Conservation (phyloP, 2,329 filamentous ascomycete species). For the Exophiala bonariae region DNA sequence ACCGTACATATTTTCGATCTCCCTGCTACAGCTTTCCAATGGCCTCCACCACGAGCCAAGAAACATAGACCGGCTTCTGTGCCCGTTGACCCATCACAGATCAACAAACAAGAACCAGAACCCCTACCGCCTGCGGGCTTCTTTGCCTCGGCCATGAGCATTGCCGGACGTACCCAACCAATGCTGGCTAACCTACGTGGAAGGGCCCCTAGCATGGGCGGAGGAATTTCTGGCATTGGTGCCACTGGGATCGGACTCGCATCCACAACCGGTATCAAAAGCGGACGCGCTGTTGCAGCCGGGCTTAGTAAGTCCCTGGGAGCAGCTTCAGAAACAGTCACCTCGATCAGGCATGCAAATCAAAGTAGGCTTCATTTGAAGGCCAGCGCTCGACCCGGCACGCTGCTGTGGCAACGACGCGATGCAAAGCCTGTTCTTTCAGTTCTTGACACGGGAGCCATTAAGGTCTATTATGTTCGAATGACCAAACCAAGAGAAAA, state of each 20-base stretch:
- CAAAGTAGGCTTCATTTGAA: constrained; percentile 49
- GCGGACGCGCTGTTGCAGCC: constrained; percentile 49
- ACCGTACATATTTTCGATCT: constrained; percentile 92
- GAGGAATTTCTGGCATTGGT: constrained; percentile 43
- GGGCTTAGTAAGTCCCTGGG: constrained; percentile 52
- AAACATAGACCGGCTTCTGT: constrained; percentile 43
- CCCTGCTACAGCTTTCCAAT: constrained; percentile 77
- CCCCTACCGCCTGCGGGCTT: constrained; percentile 53
- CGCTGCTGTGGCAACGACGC: constrained; percentile 47
- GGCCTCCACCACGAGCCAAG: constrained; percentile 66
- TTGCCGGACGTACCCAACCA: constrained; percentile 59
- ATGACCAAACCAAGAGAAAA: constrained; percentile 28
- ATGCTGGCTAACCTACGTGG: constrained; percentile 67
- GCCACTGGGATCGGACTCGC: constrained; percentile 42
- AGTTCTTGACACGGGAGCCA: constrained; percentile 44
- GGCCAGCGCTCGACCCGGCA: constrained; percentile 42
- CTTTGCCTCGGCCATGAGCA: constrained; percentile 69
- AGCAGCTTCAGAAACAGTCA: constrained; percentile 49
- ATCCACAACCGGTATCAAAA: constrained; percentile 46
- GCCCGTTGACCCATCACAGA: constrained; percentile 33
- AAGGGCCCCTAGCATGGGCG: constrained; percentile 48
- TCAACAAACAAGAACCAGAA: constrained; percentile 36
- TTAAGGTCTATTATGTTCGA: constrained; percentile 32
- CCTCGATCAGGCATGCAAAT: constrained; percentile 47
- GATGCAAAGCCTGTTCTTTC: constrained; percentile 42